phyloP scores from a whole-genome alignment of 73 alveolate genomes.

The Paramecium sexaurelia region DNA sequence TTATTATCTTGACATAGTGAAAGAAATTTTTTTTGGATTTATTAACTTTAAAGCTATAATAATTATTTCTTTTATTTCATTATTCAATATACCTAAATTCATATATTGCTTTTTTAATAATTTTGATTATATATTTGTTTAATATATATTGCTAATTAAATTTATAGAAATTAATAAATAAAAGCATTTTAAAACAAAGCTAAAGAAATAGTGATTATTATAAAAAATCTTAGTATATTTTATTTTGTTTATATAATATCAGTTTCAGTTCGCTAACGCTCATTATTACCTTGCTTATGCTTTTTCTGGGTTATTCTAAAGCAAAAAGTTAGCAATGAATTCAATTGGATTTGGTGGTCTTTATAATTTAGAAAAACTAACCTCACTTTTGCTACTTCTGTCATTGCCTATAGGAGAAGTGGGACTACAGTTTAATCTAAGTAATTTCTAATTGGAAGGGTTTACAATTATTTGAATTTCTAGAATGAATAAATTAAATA shows the following conservation, averaged over 20 bases:
- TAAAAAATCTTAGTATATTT: background rate
- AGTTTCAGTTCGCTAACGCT: slow-evolving; percentile 24
- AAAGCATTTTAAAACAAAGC: background rate
- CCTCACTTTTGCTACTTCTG: slow-evolving; percentile 88
- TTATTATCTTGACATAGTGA: too few species aligned
- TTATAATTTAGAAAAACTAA: slow-evolving; percentile 29
- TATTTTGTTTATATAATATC: background rate
- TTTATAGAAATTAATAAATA: background rate
- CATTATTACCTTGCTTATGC: slow-evolving; percentile 29
- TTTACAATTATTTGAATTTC: slow-evolving; percentile 38
- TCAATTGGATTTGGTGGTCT: slow-evolving; percentile 88
- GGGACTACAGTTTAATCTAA: slow-evolving; percentile 90
- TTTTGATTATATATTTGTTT: too few species aligned
- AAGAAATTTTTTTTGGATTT: too few species aligned
- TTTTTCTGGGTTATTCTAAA: slow-evolving; percentile 83
- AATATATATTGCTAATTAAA: background rate
- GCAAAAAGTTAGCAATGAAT: slow-evolving; percentile 83
- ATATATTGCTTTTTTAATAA: too few species aligned
- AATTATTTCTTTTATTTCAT: too few species aligned
- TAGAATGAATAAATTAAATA: background rate
- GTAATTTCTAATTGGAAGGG: slow-evolving; percentile 86
- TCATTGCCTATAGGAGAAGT: slow-evolving; percentile 80
- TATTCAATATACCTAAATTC: too few species aligned
- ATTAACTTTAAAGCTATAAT: too few species aligned
- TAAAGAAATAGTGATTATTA: background rate